Percentiles rank a stretch among this genome's conserved stretches.
Evolutionary conservation across 2,329 filamentous ascomycete species (phyloP).

Genomic region (Colletotrichum zoysiae): DNA sequence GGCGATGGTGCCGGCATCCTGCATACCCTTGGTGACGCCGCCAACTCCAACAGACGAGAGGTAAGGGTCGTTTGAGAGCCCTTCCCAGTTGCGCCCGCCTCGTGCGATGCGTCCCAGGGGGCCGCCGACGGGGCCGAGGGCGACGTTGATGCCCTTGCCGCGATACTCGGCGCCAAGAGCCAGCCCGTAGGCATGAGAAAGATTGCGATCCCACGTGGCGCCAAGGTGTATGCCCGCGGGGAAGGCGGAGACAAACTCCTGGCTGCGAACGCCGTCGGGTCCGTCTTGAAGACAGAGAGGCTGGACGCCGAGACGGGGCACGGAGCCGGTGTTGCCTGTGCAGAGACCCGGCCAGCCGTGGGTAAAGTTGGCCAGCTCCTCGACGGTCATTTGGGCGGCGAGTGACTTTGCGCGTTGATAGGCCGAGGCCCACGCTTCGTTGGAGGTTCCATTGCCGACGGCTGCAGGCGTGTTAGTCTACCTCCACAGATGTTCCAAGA

Average conservation of each 20-base stretch:
- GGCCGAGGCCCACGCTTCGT: constrained; percentile 65
- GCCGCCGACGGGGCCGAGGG: constrained; percentile 81
- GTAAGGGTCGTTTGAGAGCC: constrained; percentile 74
- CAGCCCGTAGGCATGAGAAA: constrained; percentile 72
- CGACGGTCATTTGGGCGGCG: constrained; percentile 72
- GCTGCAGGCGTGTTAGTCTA: not conserved
- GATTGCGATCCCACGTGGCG: constrained; percentile 69
- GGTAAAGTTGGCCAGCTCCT: constrained; percentile 67
- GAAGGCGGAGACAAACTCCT: constrained; percentile 62
- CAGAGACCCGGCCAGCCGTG: constrained; percentile 43
- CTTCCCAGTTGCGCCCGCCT: constrained; percentile 76
- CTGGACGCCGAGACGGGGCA: constrained; percentile 60
- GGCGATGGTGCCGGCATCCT: constrained; percentile 83
- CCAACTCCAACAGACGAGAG: constrained; percentile 77
- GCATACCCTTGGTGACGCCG: constrained; percentile 81
- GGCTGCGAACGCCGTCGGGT: constrained; percentile 60
- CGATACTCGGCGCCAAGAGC: constrained; percentile 84
- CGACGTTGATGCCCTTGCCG: constrained; percentile 82
- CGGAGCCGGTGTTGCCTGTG: constrained; percentile 60
- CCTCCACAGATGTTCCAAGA: not conserved
- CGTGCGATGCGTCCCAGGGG: constrained; percentile 71
- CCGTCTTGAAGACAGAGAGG: constrained; percentile 63
- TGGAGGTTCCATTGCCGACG: constrained; percentile 20
- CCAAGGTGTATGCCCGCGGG: constrained; percentile 61
- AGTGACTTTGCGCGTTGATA: constrained; percentile 69